Evolutionary conservation across 306 rosid species (phyloP).

Genomic region (Fragaria vesca): DNA sequence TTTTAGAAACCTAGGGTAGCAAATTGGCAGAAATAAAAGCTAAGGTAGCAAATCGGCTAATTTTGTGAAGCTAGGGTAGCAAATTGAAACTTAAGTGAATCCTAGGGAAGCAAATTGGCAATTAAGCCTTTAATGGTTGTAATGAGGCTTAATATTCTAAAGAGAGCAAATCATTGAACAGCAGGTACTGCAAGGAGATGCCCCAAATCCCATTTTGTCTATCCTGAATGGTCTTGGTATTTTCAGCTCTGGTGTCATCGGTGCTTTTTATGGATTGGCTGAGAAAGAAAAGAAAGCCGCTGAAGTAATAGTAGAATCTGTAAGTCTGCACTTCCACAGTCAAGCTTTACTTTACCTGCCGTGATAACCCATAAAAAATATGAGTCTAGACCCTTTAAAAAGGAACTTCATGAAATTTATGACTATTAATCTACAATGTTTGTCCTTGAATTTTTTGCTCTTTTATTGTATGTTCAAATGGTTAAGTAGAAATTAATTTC

Average conservation of each 20-base stretch:
- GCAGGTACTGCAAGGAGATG: slow-evolving; percentile 37
- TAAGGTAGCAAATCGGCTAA: too few species aligned
- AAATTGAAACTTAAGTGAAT: too few species aligned
- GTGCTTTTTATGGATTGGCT: slow-evolving; percentile 63
- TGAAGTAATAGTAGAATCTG: slow-evolving; percentile 59
- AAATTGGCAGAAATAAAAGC: too few species aligned
- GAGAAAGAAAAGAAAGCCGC: slow-evolving; percentile 55
- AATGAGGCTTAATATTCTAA: slow-evolving; percentile 22
- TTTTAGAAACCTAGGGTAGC: too few species aligned
- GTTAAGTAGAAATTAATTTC: neutral
- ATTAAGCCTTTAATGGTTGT: slow-evolving; percentile 1
- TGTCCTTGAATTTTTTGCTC: neutral
- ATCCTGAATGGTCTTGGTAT: slow-evolving; percentile 66
- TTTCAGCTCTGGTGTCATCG: slow-evolving; percentile 62
- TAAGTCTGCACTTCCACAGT: slow-evolving; percentile 41
- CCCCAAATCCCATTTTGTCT: slow-evolving; percentile 40
- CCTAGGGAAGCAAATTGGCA: too few species aligned
- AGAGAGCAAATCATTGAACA: slow-evolving; percentile 38
- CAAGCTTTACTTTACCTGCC: slow-evolving; percentile 18
- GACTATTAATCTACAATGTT: neutral
- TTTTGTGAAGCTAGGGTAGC: too few species aligned
- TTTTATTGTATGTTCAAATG: neutral
- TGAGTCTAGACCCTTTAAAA: slow-evolving; percentile 7
- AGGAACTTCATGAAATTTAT: neutral
- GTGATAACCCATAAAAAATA: slow-evolving; percentile 8